Percentiles rank a stretch among this genome's conserved stretches.
These are phyloP conservation scores for Tuber melanosporum DNA, from an alignment of 495 filamentous ascomycete species.

Conservation along the genomic window DNA sequence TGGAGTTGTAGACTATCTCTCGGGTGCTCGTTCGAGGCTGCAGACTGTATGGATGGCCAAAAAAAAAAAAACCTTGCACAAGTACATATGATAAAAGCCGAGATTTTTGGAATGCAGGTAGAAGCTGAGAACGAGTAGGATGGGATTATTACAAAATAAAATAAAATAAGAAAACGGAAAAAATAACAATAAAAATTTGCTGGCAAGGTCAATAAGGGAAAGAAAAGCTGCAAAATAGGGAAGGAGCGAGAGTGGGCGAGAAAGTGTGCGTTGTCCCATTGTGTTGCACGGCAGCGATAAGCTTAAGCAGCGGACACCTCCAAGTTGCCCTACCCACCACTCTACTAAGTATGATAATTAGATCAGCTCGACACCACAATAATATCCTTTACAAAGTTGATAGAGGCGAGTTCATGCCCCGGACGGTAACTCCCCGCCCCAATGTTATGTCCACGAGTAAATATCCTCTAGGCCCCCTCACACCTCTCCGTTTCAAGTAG, in stretches of 20 bases:
- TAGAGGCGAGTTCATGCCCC: background rate
- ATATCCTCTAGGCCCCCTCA: background rate
- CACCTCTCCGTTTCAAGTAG: background rate
- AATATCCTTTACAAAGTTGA: background rate
- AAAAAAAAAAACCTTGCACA: background rate
- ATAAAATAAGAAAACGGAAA: background rate
- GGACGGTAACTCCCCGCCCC: background rate
- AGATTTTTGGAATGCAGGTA: background rate
- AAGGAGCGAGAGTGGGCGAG: background rate
- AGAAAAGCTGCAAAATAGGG: background rate
- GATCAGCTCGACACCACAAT: background rate
- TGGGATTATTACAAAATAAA: background rate
- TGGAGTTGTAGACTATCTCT: background rate
- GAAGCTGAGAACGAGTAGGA: background rate
- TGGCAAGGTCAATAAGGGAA: background rate
- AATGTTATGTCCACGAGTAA: background rate
- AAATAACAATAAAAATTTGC: background rate
- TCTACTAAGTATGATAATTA: background rate
- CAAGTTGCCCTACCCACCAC: background rate
- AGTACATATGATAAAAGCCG: conserved; percentile 1
- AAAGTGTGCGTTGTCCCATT: background rate
- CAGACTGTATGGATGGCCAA: background rate
- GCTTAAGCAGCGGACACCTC: background rate
- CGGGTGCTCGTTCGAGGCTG: background rate
- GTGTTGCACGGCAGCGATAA: conserved; percentile 3